Percentiles rank a stretch among this genome's conserved stretches.
Conservation (phyloP, 306 rosid species). For the Parietaria judaica region DNA sequence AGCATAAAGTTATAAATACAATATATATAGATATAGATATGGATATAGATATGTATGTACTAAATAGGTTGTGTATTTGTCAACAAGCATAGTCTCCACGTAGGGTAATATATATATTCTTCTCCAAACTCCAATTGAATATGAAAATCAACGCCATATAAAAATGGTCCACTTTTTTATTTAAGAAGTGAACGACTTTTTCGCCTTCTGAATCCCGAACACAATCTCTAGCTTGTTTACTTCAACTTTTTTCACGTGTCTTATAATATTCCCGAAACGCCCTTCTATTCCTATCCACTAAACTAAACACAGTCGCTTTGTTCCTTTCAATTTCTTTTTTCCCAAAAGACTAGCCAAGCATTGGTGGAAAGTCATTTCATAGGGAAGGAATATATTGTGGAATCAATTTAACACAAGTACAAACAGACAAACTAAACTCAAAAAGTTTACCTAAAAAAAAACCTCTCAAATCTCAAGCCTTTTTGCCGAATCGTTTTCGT, state of each 20-base stretch:
- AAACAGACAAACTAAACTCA: constrained; percentile 15
- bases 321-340: neutral
- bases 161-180: constrained; percentile 36
- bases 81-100: constrained; percentile 23
- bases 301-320: constrained; percentile 20
- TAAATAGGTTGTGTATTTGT: constrained; percentile 4
- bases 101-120: constrained; percentile 26
- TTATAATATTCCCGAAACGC: constrained; percentile 21
- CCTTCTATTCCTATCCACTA: constrained; percentile 40
- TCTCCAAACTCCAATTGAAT: constrained; percentile 33
- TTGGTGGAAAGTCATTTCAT: constrained; percentile 1
- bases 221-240: constrained; percentile 24
- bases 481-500: constrained; percentile 8
- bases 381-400: constrained; percentile 16
- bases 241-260: constrained; percentile 19
- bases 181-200: constrained; percentile 34
- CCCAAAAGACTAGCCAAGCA: neutral
- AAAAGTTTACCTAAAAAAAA: neutral
- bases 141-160: constrained; percentile 33
- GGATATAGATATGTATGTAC: no score
- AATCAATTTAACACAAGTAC: constrained; percentile 14
- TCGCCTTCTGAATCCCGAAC: constrained; percentile 25
- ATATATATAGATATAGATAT: no score
- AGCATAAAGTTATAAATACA: no score
- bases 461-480: neutral